Percentiles rank a stretch among this genome's conserved stretches.
Conservation (phyloP, 2,329 filamentous ascomycete species). For the Teratosphaeria nubilosa region DNA sequence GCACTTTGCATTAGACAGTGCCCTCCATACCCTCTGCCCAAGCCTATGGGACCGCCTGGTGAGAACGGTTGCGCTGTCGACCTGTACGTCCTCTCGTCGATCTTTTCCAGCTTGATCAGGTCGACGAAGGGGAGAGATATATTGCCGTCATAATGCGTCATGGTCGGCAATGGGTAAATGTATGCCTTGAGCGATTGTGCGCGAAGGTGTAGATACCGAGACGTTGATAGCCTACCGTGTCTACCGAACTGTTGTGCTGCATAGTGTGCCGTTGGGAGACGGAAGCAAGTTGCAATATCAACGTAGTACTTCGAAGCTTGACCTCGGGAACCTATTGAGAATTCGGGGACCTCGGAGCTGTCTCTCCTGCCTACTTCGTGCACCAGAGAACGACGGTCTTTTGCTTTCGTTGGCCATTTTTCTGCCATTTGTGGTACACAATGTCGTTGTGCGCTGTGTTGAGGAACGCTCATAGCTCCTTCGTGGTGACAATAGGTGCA, state of each 20-base stretch:
- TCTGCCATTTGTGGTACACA: too few relatives aligned
- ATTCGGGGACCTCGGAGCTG: too few relatives aligned
- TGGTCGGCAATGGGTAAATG: background rate
- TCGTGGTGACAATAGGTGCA: too few relatives aligned
- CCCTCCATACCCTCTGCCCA: conserved; percentile 40
- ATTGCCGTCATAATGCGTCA: conserved; percentile 15
- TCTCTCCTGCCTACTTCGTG: too few relatives aligned
- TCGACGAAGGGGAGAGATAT: conserved; percentile 30
- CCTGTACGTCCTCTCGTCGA: conserved; percentile 31
- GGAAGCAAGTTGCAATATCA: background rate
- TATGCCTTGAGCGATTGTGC: background rate
- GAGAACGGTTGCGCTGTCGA: conserved; percentile 33
- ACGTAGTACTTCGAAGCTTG: too few relatives aligned
- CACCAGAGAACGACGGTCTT: too few relatives aligned
- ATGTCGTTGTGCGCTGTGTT: too few relatives aligned
- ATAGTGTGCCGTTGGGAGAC: background rate
- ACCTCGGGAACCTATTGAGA: background rate
- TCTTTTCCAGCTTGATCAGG: conserved; percentile 31
- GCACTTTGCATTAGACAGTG: conserved; percentile 39
- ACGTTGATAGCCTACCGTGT: background rate
- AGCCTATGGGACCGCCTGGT: conserved; percentile 26
- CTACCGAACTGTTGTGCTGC: background rate
- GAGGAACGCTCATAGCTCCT: too few relatives aligned
- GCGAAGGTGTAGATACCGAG: background rate
- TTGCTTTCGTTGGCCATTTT: too few relatives aligned